Percentiles rank a stretch among this genome's conserved stretches.
phyloP scores from a whole-genome alignment of 2,329 filamentous ascomycete genomes.

The Didymella arachidicola region DNA sequence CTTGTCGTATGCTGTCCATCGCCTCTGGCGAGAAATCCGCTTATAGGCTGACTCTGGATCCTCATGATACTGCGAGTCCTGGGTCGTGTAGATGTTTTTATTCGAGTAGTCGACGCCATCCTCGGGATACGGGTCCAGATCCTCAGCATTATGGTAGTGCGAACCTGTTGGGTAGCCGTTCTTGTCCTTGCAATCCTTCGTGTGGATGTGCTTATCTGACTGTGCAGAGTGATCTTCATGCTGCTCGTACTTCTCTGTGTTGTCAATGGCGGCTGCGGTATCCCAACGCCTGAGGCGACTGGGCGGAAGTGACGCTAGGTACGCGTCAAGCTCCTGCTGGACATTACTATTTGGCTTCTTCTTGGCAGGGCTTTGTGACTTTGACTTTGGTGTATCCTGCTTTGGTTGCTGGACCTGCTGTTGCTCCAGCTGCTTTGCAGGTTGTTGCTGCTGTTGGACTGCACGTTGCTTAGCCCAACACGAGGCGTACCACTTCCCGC shows the following conservation, averaged over 20 bases:
- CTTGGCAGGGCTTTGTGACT: background rate
- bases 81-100: conserved; percentile 6
- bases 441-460: background rate
- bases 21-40: conserved; percentile 14
- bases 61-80: conserved; percentile 7
- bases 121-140: conserved; percentile 10
- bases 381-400: background rate
- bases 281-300: conserved; percentile 3
- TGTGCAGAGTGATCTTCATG: background rate
- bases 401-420: background rate
- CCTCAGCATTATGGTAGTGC: conserved; percentile 7
- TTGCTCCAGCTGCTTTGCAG: background rate
- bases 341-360: conserved; percentile 19
- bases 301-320: conserved; percentile 22
- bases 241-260: background rate
- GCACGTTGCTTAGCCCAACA: background rate
- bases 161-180: conserved; percentile 3
- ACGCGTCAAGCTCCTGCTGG: conserved; percentile 29
- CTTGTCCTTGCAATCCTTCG: conserved; percentile 9
- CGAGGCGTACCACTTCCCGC: conserved; percentile 3
- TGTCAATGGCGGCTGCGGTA: background rate
- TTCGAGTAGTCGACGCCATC: conserved; percentile 12
- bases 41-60: conserved; percentile 6
- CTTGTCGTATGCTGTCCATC: conserved; percentile 21
- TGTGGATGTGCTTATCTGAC: background rate